Percentiles rank a stretch among this genome's conserved stretches.
Evolutionary conservation across 2,329 filamentous ascomycete genomes (phyloP).

Genomic region (Gaeumannomyces tritici): DNA sequence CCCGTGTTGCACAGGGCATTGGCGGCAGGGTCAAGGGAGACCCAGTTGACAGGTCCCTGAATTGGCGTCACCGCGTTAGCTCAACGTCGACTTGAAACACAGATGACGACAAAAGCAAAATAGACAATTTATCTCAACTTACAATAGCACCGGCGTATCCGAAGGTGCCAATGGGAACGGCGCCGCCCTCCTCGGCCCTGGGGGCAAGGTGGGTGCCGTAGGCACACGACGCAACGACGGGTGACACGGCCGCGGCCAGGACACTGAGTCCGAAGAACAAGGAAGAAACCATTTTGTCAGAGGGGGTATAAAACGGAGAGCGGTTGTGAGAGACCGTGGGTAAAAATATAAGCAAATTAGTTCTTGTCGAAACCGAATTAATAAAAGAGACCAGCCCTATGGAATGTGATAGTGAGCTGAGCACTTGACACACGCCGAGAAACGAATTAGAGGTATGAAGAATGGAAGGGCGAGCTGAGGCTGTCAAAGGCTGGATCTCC

Average conservation of each 20-base stretch:
- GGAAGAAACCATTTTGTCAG: background rate
- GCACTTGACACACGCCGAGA: background rate
- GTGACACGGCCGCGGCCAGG: constrained; percentile 15
- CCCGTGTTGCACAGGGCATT: constrained; percentile 43
- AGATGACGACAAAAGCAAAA: background rate
- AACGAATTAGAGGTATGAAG: background rate
- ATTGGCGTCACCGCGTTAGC: background rate
- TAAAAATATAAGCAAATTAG: background rate
- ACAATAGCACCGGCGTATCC: constrained; percentile 26
- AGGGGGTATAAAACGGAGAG: background rate
- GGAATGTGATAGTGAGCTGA: background rate
- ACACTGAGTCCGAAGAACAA: constrained; percentile 1
- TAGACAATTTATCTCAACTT: constrained; percentile 5
- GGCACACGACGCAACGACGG: constrained; percentile 24
- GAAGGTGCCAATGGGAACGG: constrained; percentile 24
- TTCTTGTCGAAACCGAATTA: background rate
- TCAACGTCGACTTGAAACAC: background rate
- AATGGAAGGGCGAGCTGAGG: background rate
- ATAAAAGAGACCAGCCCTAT: constrained; percentile 2
- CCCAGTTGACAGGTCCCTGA: constrained; percentile 24
- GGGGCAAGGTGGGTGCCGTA: constrained; percentile 27
- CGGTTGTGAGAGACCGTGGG: background rate
- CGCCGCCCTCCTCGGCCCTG: constrained; percentile 17
- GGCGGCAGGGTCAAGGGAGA: constrained; percentile 20
- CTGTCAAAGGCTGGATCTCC: background rate